Percentiles rank a stretch among this genome's conserved stretches.
These are phyloP conservation scores for Trichophyton rubrum DNA, from an alignment of 2,329 filamentous ascomycete species.

Conservation along the genomic window DNA sequence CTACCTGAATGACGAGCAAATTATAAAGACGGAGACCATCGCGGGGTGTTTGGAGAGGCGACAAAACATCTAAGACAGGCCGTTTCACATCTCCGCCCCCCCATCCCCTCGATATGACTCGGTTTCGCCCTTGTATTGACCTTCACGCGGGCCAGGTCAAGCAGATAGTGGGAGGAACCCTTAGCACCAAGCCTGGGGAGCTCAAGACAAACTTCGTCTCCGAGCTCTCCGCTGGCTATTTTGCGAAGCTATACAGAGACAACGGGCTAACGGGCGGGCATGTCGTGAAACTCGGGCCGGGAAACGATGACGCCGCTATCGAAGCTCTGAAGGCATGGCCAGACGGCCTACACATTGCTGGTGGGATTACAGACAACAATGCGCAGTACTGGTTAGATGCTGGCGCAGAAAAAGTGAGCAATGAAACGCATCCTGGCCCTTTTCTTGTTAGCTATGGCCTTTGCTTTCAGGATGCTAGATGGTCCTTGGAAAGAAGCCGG, in stretches of 20 bases:
- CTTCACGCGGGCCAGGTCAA: slow-evolving; percentile 95
- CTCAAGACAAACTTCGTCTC: slow-evolving; percentile 92
- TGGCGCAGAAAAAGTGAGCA: slow-evolving; percentile 73
- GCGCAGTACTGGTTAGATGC: slow-evolving; percentile 73
- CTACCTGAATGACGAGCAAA: background rate
- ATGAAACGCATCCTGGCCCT: background rate
- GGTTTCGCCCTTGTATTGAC: slow-evolving; percentile 93
- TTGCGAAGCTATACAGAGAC: slow-evolving; percentile 67
- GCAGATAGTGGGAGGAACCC: slow-evolving; percentile 92
- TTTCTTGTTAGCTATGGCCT: background rate
- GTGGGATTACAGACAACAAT: slow-evolving; percentile 81
- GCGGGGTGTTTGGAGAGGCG: background rate
- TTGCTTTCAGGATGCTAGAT: background rate
- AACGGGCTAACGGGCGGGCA: slow-evolving; percentile 66
- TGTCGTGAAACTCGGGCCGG: slow-evolving; percentile 90
- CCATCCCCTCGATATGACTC: slow-evolving; percentile 53
- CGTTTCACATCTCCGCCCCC: background rate
- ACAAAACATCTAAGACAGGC: background rate
- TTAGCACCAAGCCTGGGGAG: slow-evolving; percentile 52
- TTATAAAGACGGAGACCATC: background rate
- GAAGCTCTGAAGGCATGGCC: slow-evolving; percentile 72
- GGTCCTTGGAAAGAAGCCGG: background rate
- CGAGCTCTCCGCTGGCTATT: slow-evolving; percentile 66
- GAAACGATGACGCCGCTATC: slow-evolving; percentile 66
- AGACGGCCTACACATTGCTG: slow-evolving; percentile 71